Evolutionary conservation across 2,329 filamentous ascomycete species (phyloP).

Genomic region (Cordyceps javanica): DNA sequence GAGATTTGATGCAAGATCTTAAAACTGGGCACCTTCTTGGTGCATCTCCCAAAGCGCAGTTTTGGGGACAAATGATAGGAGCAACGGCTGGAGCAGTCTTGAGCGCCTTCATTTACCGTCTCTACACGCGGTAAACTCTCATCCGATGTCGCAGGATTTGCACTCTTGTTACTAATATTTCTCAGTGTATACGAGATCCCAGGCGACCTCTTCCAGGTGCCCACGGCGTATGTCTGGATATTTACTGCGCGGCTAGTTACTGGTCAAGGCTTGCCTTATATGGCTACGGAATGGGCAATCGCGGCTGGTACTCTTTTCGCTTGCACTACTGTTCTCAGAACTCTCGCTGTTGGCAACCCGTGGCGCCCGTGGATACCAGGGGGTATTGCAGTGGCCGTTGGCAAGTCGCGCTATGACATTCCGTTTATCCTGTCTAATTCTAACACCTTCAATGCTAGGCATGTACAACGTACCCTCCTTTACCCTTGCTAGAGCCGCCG

Average conservation of each 20-base stretch:
- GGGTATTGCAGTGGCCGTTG: constrained; percentile 92
- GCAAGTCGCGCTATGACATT: constrained; percentile 35
- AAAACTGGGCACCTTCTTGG: constrained; percentile 93
- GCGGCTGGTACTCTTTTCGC: constrained; percentile 72
- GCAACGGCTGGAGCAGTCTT: constrained; percentile 79
- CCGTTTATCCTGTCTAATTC: neutral
- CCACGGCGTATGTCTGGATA: constrained; percentile 94
- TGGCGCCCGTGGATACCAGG: constrained; percentile 81
- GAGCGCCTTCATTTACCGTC: constrained; percentile 77
- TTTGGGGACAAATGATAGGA: constrained; percentile 93
- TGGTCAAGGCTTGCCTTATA: constrained; percentile 76
- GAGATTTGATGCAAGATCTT: constrained; percentile 93
- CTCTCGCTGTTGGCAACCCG: constrained; percentile 44
- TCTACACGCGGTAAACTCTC: constrained; percentile 60
- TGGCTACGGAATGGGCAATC: constrained; percentile 74
- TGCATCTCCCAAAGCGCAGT: constrained; percentile 88
- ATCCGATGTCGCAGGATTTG: constrained; percentile 1
- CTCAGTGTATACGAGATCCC: constrained; percentile 77
- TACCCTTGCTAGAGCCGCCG: constrained; percentile 79
- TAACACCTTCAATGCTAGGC: constrained; percentile 38
- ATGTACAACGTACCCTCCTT: constrained; percentile 99
- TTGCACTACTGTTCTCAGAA: constrained; percentile 62
- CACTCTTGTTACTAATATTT: neutral
- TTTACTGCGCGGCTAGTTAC: constrained; percentile 93
- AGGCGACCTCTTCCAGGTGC: constrained; percentile 84